Conservation (phyloP, 2,329 filamentous ascomycete genomes). For the Trichoderma oligosporum region DNA sequence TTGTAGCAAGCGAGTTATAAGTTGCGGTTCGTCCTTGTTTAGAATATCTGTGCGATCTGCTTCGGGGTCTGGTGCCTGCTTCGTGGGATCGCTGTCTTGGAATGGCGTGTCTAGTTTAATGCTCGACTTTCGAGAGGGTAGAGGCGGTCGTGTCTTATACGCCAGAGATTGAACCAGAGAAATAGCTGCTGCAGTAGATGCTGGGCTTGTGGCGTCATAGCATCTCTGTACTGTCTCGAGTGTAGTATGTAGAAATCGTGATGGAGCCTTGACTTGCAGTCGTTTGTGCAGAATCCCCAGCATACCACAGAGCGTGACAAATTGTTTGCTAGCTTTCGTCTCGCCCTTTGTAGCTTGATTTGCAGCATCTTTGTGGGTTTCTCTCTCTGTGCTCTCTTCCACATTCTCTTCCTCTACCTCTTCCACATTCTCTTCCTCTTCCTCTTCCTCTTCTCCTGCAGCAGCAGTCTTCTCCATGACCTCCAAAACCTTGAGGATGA, state of each 20-base stretch:
- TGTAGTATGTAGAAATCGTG: constrained; percentile 73
- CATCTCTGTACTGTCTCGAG: constrained; percentile 66
- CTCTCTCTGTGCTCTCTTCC: constrained; percentile 39
- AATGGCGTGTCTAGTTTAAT: constrained; percentile 52
- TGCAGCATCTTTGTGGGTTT: constrained; percentile 22
- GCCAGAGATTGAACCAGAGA: constrained; percentile 67
- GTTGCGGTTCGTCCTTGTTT: constrained; percentile 54
- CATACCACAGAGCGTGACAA: constrained; percentile 67
- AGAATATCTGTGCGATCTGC: constrained; percentile 36
- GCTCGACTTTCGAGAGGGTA: constrained; percentile 58
- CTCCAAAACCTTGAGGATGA: constrained; percentile 76
- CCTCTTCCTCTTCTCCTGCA: constrained; percentile 19
- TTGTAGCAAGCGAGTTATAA: constrained; percentile 64
- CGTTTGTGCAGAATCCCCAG: constrained; percentile 68
- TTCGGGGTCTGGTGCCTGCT: constrained; percentile 60
- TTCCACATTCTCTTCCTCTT: neutral
- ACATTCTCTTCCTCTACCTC: constrained; percentile 21
- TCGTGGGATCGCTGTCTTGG: constrained; percentile 51
- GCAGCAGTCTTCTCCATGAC: constrained; percentile 54
- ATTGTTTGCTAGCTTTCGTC: constrained; percentile 42
- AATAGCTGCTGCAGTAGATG: constrained; percentile 66
- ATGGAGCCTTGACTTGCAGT: constrained; percentile 73
- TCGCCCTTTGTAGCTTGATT: constrained; percentile 22
- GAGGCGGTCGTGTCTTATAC: constrained; percentile 60
- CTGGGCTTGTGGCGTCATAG: constrained; percentile 60